A percentile compares a stretch with the other conserved stretches of the same genome.
Conservation (phyloP, 495 filamentous ascomycete genomes). For the Annulohypoxylon moriforme region DNA sequence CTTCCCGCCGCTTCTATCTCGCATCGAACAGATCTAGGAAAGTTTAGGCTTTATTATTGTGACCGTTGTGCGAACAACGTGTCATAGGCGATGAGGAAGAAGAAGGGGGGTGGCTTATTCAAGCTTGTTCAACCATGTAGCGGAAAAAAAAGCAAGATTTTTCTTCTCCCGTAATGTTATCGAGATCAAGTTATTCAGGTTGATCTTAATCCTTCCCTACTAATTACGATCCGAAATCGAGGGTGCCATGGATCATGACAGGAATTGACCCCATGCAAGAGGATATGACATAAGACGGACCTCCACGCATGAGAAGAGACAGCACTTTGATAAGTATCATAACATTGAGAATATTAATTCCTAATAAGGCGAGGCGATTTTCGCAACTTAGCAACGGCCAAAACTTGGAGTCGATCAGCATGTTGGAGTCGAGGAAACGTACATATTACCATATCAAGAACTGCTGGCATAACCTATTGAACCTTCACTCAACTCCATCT, state of each 20-base stretch:
- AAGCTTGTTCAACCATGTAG: neutral
- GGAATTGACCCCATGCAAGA: neutral
- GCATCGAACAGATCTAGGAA: constrained; percentile 25
- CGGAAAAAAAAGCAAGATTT: neutral
- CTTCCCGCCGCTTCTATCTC: constrained; percentile 37
- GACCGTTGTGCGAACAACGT: neutral
- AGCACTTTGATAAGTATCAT: neutral
- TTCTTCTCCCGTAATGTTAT: neutral
- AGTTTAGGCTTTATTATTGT: constrained; percentile 25
- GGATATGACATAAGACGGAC: neutral
- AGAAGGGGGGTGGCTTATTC: neutral
- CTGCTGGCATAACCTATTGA: neutral
- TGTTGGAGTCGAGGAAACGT: neutral
- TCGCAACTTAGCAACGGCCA: neutral
- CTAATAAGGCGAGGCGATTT: neutral
- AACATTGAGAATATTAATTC: neutral
- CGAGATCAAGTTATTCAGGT: neutral
- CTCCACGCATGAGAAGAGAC: neutral
- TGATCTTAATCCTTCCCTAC: neutral
- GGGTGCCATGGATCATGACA: neutral
- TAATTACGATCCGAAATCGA: neutral
- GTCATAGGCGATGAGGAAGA: neutral
- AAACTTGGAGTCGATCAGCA: neutral
- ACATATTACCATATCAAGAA: neutral
- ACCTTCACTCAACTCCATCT: too few relatives aligned